Percentiles rank a stretch among this genome's conserved stretches.
These are phyloP conservation scores for Exophiala phaeomuriformis DNA, from an alignment of 2,329 filamentous ascomycete genomes.

Conservation along the genomic window DNA sequence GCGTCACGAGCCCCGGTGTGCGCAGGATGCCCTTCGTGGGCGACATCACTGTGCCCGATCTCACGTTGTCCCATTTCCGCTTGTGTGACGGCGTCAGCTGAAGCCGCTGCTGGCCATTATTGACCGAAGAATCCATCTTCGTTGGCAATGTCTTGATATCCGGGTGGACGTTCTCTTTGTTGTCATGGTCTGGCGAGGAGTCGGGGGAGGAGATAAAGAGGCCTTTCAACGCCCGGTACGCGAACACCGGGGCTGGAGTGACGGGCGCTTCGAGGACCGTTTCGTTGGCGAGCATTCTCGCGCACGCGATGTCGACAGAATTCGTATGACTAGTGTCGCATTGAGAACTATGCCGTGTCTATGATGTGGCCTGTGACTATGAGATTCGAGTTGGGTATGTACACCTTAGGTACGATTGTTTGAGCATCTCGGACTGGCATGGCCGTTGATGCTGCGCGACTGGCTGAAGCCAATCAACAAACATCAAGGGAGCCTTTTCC, in stretches of 20 bases:
- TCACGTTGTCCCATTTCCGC: conserved; percentile 16
- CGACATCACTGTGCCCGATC: conserved; percentile 31
- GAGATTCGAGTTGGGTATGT: background rate
- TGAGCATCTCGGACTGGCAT: no score
- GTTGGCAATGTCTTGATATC: conserved; percentile 2
- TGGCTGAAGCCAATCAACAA: no score
- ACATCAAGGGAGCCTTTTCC: no score
- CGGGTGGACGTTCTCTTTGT: conserved; percentile 20
- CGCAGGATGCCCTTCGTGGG: conserved; percentile 58
- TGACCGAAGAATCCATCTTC: conserved; percentile 13
- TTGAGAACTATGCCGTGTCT: background rate
- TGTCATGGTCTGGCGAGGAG: conserved; percentile 35
- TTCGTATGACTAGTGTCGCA: background rate
- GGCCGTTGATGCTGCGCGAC: no score
- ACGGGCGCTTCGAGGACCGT: conserved; percentile 50
- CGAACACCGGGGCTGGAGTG: conserved; percentile 60
- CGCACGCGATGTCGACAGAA: background rate
- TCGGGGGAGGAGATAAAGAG: conserved; percentile 58
- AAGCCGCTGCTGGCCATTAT: conserved; percentile 17
- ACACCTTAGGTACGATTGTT: background rate
- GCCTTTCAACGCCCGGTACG: conserved; percentile 59
- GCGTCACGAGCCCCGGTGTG: conserved; percentile 53
- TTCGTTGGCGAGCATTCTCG: conserved; percentile 18
- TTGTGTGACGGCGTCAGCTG: conserved; percentile 26
- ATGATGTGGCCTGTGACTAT: background rate